Percentiles rank a stretch among this genome's conserved stretches.
These are phyloP conservation scores for Trichoderma koningii DNA, from an alignment of 2,329 filamentous ascomycete species.

Conservation along the genomic window DNA sequence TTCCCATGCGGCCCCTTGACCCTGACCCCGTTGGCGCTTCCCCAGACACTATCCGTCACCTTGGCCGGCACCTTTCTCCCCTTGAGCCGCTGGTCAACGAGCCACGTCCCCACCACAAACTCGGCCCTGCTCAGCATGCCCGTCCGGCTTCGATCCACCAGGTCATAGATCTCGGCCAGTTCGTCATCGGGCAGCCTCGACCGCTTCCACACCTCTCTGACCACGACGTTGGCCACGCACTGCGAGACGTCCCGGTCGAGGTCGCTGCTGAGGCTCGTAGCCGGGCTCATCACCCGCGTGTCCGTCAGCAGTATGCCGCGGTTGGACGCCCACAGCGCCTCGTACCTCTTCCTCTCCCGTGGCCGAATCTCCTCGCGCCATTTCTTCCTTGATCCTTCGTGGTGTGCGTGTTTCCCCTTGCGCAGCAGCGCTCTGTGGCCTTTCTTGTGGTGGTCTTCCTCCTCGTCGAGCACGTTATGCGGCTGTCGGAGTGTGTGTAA, in stretches of 20 bases:
- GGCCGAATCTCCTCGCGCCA: slow-evolving; percentile 76
- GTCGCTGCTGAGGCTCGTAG: slow-evolving; percentile 29
- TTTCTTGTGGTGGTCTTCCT: slow-evolving; percentile 55
- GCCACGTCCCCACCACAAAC: slow-evolving; percentile 82
- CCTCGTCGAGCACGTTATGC: slow-evolving; percentile 54
- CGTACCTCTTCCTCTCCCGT: slow-evolving; percentile 75
- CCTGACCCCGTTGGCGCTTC: slow-evolving; percentile 58
- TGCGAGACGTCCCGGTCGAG: slow-evolving; percentile 42
- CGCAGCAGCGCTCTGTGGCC: slow-evolving; percentile 55
- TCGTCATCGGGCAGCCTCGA: slow-evolving; percentile 68
- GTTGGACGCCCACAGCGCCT: slow-evolving; percentile 83
- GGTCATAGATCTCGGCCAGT: slow-evolving; percentile 74
- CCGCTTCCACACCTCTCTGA: slow-evolving; percentile 73
- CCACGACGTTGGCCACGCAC: slow-evolving; percentile 67
- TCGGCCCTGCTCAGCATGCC: slow-evolving; percentile 66
- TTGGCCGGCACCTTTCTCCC: slow-evolving; percentile 74
- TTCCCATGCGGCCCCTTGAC: slow-evolving; percentile 40
- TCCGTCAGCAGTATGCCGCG: slow-evolving; percentile 57
- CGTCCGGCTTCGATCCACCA: slow-evolving; percentile 61
- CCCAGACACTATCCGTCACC: slow-evolving; percentile 76
- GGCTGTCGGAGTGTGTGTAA: slow-evolving; percentile 67
- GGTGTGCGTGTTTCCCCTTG: slow-evolving; percentile 66
- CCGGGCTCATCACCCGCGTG: slow-evolving; percentile 24
- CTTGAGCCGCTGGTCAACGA: slow-evolving; percentile 78
- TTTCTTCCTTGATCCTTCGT: slow-evolving; percentile 72